Evolutionary conservation across 108 stramenopile species (phyloP).

Genomic region (Nitzschia putrida): DNA sequence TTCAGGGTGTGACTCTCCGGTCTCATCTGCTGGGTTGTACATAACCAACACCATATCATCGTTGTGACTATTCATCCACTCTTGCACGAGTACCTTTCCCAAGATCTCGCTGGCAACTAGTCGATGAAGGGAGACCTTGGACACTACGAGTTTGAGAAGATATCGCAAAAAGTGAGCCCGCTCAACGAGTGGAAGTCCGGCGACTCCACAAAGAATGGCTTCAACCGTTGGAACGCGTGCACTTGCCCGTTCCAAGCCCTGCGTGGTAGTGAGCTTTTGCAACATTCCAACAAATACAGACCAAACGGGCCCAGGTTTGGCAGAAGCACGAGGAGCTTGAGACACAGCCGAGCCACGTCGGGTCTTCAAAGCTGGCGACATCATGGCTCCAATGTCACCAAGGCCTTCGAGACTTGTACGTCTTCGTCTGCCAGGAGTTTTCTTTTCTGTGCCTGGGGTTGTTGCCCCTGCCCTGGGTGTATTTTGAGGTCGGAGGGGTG

Average conservation of each 20-base stretch:
- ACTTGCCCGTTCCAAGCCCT: conserved; percentile 67
- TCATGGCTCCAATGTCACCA: conserved; percentile 10
- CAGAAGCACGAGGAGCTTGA: neutral
- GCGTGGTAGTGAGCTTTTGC: conserved; percentile 69
- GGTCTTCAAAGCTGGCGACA: conserved; percentile 30
- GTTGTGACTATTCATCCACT: conserved; percentile 55
- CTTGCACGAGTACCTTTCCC: conserved; percentile 50
- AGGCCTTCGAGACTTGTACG: conserved; percentile 14
- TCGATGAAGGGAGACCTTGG: conserved; percentile 76
- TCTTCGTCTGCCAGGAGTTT: conserved; percentile 14
- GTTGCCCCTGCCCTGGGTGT: neutral
- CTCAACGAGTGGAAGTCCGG: conserved; percentile 52
- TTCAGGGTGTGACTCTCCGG: conserved; percentile 13
- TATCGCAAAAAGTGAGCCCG: conserved; percentile 60
- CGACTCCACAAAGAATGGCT: conserved; percentile 45
- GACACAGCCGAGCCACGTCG: conserved; percentile 3
- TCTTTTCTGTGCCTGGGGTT: conserved; percentile 12
- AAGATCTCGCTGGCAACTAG: conserved; percentile 68
- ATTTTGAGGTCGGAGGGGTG: neutral
- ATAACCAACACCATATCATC: conserved; percentile 19
- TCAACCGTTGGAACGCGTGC: conserved; percentile 39
- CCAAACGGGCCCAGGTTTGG: conserved; percentile 40
- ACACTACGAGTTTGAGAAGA: conserved; percentile 57
- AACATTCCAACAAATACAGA: conserved; percentile 68
- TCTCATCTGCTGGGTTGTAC: neutral